These are phyloP conservation scores for Psilocybe mexicana DNA, from an alignment of 1,284 basidiomycete species.

Conservation along the genomic window DNA sequence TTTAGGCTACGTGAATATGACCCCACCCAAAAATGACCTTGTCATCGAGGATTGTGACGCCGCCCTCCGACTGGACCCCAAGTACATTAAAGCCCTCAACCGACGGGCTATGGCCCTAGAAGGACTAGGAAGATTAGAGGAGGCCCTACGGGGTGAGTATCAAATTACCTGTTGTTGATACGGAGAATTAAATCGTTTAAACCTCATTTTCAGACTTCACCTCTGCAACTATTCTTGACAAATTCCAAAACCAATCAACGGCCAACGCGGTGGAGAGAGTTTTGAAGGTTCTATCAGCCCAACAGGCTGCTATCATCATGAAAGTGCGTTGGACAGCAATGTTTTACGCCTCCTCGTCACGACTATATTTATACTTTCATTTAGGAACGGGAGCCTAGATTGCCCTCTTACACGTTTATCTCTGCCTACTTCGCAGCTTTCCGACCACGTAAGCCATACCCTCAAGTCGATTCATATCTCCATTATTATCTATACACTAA, in stretches of 20 bases:
- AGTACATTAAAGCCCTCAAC: conserved; percentile 96
- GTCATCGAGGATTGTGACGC: conserved; percentile 92
- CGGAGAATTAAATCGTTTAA: not conserved
- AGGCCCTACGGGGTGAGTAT: conserved; percentile 73
- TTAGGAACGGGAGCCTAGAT: conserved; percentile 76
- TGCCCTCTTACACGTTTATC: conserved; percentile 93
- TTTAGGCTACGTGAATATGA: conserved; percentile 89
- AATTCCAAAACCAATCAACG: conserved; percentile 85
- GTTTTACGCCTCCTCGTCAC: not conserved
- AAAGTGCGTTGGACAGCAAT: conserved; percentile 38
- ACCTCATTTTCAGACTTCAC: conserved; percentile 76
- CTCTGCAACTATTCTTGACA: conserved; percentile 91
- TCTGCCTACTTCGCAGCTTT: conserved; percentile 97
- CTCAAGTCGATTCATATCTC: not conserved
- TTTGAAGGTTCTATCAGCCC: conserved; percentile 79
- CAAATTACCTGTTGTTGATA: not conserved
- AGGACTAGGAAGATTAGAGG: conserved; percentile 72
- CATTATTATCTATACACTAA: conserved; percentile 5
- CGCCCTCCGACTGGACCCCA: conserved; percentile 83
- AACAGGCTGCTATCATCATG: conserved; percentile 75
- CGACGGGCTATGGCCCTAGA: conserved; percentile 89
- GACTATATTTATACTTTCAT: not conserved
- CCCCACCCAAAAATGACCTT: conserved; percentile 79
- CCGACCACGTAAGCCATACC: conserved; percentile 67
- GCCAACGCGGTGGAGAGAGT: conserved; percentile 89